These are phyloP conservation scores for Phlyctochytrium bullatum DNA, from an alignment of 192 early-diverging fungal species.

Conservation along the genomic window DNA sequence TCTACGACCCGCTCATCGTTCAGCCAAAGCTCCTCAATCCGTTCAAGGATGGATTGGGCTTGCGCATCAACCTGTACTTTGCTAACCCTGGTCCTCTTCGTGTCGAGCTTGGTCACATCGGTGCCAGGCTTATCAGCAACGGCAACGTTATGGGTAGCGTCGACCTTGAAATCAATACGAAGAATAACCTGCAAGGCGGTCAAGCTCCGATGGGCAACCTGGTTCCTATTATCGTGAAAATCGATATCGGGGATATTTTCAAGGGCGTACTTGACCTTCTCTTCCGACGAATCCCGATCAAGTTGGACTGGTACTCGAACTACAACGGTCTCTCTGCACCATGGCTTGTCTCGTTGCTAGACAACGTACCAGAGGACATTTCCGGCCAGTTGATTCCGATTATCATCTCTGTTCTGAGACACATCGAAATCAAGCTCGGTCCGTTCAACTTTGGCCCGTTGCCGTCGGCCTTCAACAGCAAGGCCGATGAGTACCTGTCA, in stretches of 20 bases:
- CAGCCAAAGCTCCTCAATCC: constrained; percentile 22
- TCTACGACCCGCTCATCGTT: constrained; percentile 17
- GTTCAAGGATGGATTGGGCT: constrained; percentile 14
- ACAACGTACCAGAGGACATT: neutral
- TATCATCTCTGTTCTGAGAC: neutral
- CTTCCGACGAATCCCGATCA: neutral
- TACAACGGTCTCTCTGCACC: neutral
- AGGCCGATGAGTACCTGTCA: neutral
- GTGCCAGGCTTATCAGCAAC: constrained; percentile 9
- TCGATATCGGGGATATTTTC: neutral
- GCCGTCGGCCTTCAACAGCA: neutral
- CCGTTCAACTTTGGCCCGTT: neutral
- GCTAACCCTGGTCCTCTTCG: constrained; percentile 14
- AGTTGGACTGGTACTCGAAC: constrained; percentile 1
- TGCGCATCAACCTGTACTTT: constrained; percentile 12
- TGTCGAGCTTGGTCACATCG: constrained; percentile 19
- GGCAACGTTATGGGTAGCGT: constrained; percentile 10
- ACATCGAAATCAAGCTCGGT: neutral
- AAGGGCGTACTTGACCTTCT: neutral
- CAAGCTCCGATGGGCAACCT: neutral
- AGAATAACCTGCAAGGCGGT: constrained; percentile 21
- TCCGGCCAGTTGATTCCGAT: neutral
- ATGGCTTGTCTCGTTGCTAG: neutral
- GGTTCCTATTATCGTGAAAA: constrained; percentile 5
- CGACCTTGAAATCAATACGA: constrained; percentile 3